phyloP scores from a whole-genome alignment of 2,329 filamentous ascomycete genomes.

The Xylogone sp. region DNA sequence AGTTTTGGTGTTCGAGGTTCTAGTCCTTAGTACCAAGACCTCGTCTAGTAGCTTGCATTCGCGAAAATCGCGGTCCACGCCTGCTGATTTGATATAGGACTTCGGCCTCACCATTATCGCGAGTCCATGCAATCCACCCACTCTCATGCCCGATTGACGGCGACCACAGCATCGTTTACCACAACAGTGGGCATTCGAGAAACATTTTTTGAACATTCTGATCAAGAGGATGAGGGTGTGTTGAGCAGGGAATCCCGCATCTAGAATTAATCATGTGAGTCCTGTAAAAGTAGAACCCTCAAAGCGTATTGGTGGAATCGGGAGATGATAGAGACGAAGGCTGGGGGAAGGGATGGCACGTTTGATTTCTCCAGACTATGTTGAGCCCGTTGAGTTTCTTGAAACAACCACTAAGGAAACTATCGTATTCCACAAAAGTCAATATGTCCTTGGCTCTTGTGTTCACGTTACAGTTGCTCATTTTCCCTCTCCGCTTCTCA shows the following conservation, averaged over 20 bases:
- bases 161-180: not conserved
- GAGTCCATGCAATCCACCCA: not conserved
- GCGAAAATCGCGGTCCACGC: slow-evolving; percentile 10
- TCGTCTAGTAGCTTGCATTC: slow-evolving; percentile 9
- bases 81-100: slow-evolving; percentile 15
- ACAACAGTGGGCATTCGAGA: not conserved
- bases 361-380: not conserved
- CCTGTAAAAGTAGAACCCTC: slow-evolving; percentile 13
- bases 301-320: not conserved
- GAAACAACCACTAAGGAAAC: not conserved
- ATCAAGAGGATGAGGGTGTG: not conserved
- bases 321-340: not conserved
- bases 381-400: not conserved
- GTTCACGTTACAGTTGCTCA: not conserved
- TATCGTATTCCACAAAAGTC: not conserved
- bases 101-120: not conserved
- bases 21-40: not conserved
- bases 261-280: slow-evolving; percentile 26
- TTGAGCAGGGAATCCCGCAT: slow-evolving; percentile 23
- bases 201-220: not conserved
- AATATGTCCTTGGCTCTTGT: not conserved
- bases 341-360: not conserved
- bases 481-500: not conserved
- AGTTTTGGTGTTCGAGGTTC: not conserved
- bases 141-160: not conserved